phyloP scores from a whole-genome alignment of 345 rosid genomes.

The Arabis hirsuta region DNA sequence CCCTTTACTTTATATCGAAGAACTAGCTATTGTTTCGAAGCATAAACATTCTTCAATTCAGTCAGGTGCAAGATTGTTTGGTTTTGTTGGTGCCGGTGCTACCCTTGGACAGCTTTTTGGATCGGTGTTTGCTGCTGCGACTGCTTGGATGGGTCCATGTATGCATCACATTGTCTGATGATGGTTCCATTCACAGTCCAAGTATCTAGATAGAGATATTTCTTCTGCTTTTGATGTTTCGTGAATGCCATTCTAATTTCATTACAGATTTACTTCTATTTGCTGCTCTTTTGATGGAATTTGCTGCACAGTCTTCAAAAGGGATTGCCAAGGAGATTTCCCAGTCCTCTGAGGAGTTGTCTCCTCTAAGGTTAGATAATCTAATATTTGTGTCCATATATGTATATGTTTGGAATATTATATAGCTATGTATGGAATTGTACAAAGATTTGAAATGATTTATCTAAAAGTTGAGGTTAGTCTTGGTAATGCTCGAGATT shows the following conservation, averaged over 20 bases:
- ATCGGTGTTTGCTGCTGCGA: slow-evolving; percentile 76
- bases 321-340: slow-evolving; percentile 66
- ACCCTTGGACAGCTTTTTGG: slow-evolving; percentile 98
- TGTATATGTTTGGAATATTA: not conserved
- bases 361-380: slow-evolving; percentile 63
- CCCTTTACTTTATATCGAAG: slow-evolving; percentile 2
- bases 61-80: slow-evolving; percentile 98
- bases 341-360: slow-evolving; percentile 65
- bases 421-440: not conserved
- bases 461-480: slow-evolving; percentile 13
- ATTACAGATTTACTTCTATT: slow-evolving; percentile 73
- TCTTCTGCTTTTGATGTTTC: slow-evolving; percentile 17
- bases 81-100: slow-evolving; percentile 97
- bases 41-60: slow-evolving; percentile 51
- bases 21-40: slow-evolving; percentile 20
- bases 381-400: not conserved
- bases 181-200: not conserved
- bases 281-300: slow-evolving; percentile 87
- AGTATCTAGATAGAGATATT: slow-evolving; percentile 15
- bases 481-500: slow-evolving; percentile 13
- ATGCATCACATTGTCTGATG: slow-evolving; percentile 41
- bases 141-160: slow-evolving; percentile 96
- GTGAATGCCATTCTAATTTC: slow-evolving; percentile 28
- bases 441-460: not conserved
- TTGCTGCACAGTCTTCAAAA: slow-evolving; percentile 87